phyloP scores from a whole-genome alignment of 78 protist species.

The Emiliania huxleyi region DNA sequence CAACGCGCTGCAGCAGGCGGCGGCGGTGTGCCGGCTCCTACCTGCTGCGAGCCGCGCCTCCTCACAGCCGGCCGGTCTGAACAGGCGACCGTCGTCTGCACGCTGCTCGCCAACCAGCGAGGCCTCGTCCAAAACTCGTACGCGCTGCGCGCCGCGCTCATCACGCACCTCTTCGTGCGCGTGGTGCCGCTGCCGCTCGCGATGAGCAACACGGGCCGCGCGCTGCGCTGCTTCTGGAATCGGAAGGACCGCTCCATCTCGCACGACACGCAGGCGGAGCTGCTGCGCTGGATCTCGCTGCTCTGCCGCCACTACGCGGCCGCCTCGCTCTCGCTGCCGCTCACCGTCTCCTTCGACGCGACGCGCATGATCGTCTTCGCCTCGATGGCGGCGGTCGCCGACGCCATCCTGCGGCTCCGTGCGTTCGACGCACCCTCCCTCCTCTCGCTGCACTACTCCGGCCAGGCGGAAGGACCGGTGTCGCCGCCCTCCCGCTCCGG shows the following conservation, averaged over 20 bases:
- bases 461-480: constrained; percentile 5
- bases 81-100: constrained; percentile 6
- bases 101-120: constrained; percentile 40
- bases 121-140: background rate
- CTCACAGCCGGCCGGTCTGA: too few species aligned
- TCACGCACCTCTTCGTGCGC: constrained; percentile 28
- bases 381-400: constrained; percentile 39
- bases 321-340: constrained; percentile 24
- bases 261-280: constrained; percentile 31
- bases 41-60: too few species aligned
- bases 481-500: constrained; percentile 7
- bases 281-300: background rate
- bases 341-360: constrained; percentile 34
- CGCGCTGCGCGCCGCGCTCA: constrained; percentile 13
- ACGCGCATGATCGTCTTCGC: constrained; percentile 34
- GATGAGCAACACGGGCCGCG: background rate
- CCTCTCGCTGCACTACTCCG: constrained; percentile 37
- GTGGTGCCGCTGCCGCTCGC: constrained; percentile 45
- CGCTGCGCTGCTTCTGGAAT: constrained; percentile 10
- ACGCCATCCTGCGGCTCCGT: constrained; percentile 21
- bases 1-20: constrained; percentile 31
- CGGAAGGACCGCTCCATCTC: background rate
- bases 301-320: constrained; percentile 23
- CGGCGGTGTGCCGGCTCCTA: background rate
- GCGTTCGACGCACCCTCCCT: constrained; percentile 24